phyloP scores from a whole-genome alignment of 2,329 filamentous ascomycete species.

The Cordyceps farinosa region DNA sequence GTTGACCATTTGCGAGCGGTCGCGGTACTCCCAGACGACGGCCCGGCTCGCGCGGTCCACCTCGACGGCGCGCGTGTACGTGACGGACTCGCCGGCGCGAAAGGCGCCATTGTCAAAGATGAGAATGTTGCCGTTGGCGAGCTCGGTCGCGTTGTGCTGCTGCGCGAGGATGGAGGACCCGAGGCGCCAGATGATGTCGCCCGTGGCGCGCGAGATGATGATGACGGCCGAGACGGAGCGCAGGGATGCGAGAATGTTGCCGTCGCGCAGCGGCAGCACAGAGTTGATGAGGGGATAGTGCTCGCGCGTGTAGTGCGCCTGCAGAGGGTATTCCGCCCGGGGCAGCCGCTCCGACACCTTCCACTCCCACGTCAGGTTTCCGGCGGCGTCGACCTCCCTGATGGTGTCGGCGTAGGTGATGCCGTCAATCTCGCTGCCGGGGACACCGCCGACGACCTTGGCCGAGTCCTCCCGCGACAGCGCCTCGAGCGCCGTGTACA shows the following conservation, averaged over 20 bases:
- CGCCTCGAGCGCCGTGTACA: slow-evolving; percentile 29
- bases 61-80: slow-evolving; percentile 27
- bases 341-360: slow-evolving; percentile 28
- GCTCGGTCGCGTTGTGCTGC: slow-evolving; percentile 30
- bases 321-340: slow-evolving; percentile 27
- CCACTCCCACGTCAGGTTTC: slow-evolving; percentile 29
- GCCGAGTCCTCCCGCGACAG: slow-evolving; percentile 26
- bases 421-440: slow-evolving; percentile 25
- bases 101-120: slow-evolving; percentile 31
- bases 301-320: slow-evolving; percentile 30
- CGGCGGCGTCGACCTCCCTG: slow-evolving; percentile 27
- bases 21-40: slow-evolving; percentile 31
- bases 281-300: slow-evolving; percentile 32
- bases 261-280: slow-evolving; percentile 27
- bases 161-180: slow-evolving; percentile 25
- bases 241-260: slow-evolving; percentile 29
- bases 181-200: slow-evolving; percentile 29
- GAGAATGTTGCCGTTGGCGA: slow-evolving; percentile 30
- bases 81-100: slow-evolving; percentile 28
- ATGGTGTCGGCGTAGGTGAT: slow-evolving; percentile 31
- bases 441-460: slow-evolving; percentile 28
- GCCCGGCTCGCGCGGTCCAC: slow-evolving; percentile 24
- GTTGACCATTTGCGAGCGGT: slow-evolving; percentile 28
- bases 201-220: slow-evolving; percentile 27
- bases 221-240: slow-evolving; percentile 28